Evolutionary conservation across 176 grass and related monocot species (phyloP), one percentile per base, ranked within the genome.

Genomic region (Bonia amplexicaulis): DNA sequence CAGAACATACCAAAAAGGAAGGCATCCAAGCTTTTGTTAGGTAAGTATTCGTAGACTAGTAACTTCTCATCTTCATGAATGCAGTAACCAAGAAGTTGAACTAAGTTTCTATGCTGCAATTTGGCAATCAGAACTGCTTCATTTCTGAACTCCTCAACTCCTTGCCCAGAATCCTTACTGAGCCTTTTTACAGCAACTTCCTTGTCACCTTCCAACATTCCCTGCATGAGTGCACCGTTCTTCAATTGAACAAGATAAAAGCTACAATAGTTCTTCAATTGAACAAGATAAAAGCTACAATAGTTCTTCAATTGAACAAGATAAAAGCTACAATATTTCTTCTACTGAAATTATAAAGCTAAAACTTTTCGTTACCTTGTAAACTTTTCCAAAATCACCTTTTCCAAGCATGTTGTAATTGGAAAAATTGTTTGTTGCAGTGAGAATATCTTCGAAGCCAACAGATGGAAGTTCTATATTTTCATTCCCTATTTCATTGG

Each of bases 101-200:
- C 89, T 69, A 94, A 58, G 23, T 94, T 94, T 14, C 54, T 87
- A 13, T 94, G 93, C 69, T 94, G 90, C 33, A 92, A 63, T 76
- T 92, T 94, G 29, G 78, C 89, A 9, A 94, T 90, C n/a, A 94
- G 69, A 51, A 84, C 49, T 13, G 92, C 85, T 89, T 90, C 93
- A 64, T 95, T 95, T 68, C 44, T 92, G 53, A 90, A 92, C 14
- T 91, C 84, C 1, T 91, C 49, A 0, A 20, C 6, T 9, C 89
- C 89, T 85, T 94, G 89, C 1, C 15, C 47, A 4, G 88, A 90
- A 57, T 70, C 54, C 22, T 49, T 83, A 14, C 71, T 82, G 12
- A 91, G 83, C 41, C 86, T 89, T 63, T 94, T 91, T 23, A 94
- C 52, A 33, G 89, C 92, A 67, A 94, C 85, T 71, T 89, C 89